These are phyloP conservation scores for Ceratobasidium sp. DNA, from an alignment of 1,284 basidiomycete genomes.

Conservation along the genomic window DNA sequence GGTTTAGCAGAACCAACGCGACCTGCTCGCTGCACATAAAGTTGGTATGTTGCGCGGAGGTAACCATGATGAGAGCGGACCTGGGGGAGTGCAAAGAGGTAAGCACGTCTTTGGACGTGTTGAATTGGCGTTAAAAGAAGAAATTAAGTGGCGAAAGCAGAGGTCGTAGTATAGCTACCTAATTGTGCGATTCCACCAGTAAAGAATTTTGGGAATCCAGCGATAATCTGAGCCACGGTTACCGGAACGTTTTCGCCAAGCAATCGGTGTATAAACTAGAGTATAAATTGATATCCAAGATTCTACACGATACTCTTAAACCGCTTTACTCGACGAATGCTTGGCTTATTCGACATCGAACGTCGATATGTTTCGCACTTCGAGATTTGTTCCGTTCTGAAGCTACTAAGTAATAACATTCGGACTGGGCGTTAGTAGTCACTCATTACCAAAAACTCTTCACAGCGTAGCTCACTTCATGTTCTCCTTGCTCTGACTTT, in stretches of 20 bases:
- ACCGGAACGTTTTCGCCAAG: conserved; percentile 81
- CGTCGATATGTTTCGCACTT: conserved; percentile 89
- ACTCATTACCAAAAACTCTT: too few species aligned
- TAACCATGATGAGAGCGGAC: conserved; percentile 81
- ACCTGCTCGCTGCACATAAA: conserved; percentile 84
- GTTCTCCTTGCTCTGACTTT: conserved; percentile 86
- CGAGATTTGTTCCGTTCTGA: conserved; percentile 85
- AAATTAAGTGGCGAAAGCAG: conserved; percentile 45
- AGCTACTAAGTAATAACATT: conserved; percentile 88
- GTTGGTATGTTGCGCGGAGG: conserved; percentile 85
- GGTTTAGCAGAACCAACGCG: conserved; percentile 80
- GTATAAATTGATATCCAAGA: not conserved
- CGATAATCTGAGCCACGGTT: conserved; percentile 87
- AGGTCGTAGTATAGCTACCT: conserved; percentile 62
- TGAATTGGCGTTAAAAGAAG: not conserved
- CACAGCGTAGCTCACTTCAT: conserved; percentile 53
- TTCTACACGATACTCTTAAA: not conserved
- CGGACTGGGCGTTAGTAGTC: not conserved
- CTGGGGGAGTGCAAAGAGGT: conserved; percentile 27
- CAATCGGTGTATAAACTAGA: conserved; percentile 68
- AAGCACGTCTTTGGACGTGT: conserved; percentile 35
- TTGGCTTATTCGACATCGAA: conserved; percentile 84
- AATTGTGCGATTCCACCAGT: conserved; percentile 93
- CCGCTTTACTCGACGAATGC: conserved; percentile 76
- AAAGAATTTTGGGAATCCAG: conserved; percentile 91